Base-by-base conservation (phyloP, 441 rosid genomes). In the Gossypium aridum region DNA sequence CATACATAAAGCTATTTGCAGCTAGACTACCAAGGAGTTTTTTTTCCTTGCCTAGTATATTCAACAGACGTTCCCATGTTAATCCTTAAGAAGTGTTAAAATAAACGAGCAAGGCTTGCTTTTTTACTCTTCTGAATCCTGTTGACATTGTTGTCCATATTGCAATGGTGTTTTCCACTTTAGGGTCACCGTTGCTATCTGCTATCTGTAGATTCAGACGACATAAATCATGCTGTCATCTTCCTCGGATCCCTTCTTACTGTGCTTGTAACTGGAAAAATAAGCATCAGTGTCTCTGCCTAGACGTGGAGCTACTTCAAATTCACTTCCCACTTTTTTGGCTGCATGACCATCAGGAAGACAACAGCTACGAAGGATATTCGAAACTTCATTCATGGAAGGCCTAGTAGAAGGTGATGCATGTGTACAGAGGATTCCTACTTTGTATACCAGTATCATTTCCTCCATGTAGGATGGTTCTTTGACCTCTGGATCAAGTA, bases 361-460 rank as follows among this genome's bases (percentile, higher is more conserved):
- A 23, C 66, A 55, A 71, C 73, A 80, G 22, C 71, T 72, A 3
- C 82, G 87, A 63, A 94, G 93, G 47, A 85, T 71, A 66, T 84
- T 82, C 79, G 85, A 70, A n/a, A 88, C 73, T 70, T 86, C 92
- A 69, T 85, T 90, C 92, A 90, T 84, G 68, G 90, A 76, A 73
- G 94, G 94, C 74, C 94, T 84, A 0, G 80, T 54, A 26, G 83
- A 76, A 6, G 94, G 91, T 37, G 74, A 75, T n/a, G 80, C 76
- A 71, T 80, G 83, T 0, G 94, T 88, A 73, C 93, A 89, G 45
- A 79, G 75, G 1, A 86, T 86, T 26, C 89, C 92, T 9, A 90
- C 76, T 82, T 83, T 65, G 54, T 4, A 65, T 12, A 20, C 31
- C 70, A 83, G 82, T 12, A 19, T 43, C 83, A 90, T 86, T 64